Base-by-base conservation (phyloP, 306 rosid species). In the Cercis canadensis region DNA sequence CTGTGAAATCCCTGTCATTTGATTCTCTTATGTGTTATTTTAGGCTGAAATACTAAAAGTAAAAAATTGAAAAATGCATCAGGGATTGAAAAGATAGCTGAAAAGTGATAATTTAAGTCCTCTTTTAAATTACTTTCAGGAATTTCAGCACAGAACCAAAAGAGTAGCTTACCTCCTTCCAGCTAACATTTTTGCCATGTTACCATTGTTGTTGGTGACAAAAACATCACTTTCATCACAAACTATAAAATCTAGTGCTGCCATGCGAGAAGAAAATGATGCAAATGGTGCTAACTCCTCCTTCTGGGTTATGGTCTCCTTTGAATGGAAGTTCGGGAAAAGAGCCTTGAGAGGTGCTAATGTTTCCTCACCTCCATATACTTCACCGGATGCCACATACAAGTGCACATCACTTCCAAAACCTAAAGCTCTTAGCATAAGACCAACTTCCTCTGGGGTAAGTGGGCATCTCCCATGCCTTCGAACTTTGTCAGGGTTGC, bases 381-480 rank as follows among this genome's bases (percentile, higher is more conserved):
- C 84, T 73, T 88, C 96, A 4, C 98, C 98, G 11, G 96, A 93
- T 66, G 98, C 98, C 78, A 93, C 98, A 51, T 93, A 93, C 74
- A 93, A 69, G 78, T 87, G 86, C 57, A 82, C 80, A 45, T 88
- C 96, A 57, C 86, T 82, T 65, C 90, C 90, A 6, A 70, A 93
- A 16, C 94, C 97, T 51, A 90, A 60, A 12, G 92, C 96, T 77
- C 96, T 84, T 43, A 93, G 96, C 97, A 93, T 88, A 17, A 93
- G 84, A 62, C 96, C 98, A 77, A 93, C 96, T 84, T 93, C 98
- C 78, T 87, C 88, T 2, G 98, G 98, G 64, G 89, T 90, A n/a
- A 93, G 89, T 24, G 98, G 98, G 78, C 98, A 93, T 83, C 89
- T 87, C 43, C 98, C 98, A 12, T 78, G 91, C 78, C 89, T 87